phyloP scores from a whole-genome alignment of 1,284 basidiomycete species.

The Ustilago lituana region DNA sequence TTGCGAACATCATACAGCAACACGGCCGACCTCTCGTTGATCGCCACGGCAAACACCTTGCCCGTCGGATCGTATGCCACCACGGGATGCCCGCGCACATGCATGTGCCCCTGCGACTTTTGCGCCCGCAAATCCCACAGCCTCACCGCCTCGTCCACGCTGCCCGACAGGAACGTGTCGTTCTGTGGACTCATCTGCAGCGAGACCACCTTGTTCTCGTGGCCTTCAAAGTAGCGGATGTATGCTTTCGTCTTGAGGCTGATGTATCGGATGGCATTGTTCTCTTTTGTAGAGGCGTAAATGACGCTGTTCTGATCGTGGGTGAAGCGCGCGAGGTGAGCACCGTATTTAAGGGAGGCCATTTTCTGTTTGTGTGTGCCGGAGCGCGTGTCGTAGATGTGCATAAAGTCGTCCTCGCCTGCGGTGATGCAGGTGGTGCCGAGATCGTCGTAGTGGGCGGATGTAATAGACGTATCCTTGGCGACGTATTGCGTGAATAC shows the following conservation, averaged over 20 bases:
- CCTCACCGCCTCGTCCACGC: constrained; percentile 92
- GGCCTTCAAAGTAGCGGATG: constrained; percentile 92
- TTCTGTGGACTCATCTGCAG: constrained; percentile 91
- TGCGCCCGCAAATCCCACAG: constrained; percentile 91
- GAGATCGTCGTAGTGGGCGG: constrained; percentile 87
- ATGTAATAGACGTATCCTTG: constrained; percentile 74
- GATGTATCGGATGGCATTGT: constrained; percentile 91
- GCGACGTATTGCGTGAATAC: constrained; percentile 73
- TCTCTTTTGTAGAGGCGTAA: constrained; percentile 92
- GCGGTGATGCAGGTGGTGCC: constrained; percentile 87
- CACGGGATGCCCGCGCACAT: constrained; percentile 76
- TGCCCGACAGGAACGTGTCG: constrained; percentile 94
- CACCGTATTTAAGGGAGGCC: constrained; percentile 95
- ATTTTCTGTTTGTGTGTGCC: constrained; percentile 84
- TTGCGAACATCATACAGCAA: constrained; percentile 81
- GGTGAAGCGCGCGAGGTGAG: constrained; percentile 91
- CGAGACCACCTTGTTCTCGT: constrained; percentile 84
- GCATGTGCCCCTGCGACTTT: constrained; percentile 73
- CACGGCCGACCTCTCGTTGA: constrained; percentile 72
- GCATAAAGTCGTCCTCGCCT: constrained; percentile 91
- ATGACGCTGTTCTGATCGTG: constrained; percentile 86
- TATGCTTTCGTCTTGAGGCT: constrained; percentile 96
- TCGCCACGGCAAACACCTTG: constrained; percentile 88
- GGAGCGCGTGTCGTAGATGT: constrained; percentile 84
- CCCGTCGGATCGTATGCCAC: constrained; percentile 91